These are phyloP conservation scores for Lactarius psammicola DNA, from an alignment of 768 basidiomycete species.

Conservation along the genomic window DNA sequence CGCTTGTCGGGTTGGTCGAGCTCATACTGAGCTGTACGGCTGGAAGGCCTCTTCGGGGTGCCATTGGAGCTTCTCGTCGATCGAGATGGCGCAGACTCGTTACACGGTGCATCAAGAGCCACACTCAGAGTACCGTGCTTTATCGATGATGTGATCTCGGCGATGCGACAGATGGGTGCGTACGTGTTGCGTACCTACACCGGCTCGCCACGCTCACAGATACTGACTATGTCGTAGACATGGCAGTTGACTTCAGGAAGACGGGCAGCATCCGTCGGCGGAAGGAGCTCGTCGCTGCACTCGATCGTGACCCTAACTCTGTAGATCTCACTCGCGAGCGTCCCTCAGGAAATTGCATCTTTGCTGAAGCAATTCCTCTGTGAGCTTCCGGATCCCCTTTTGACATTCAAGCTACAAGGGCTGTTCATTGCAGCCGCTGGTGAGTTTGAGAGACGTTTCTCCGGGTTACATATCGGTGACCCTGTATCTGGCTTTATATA, in stretches of 20 bases:
- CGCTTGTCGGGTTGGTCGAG: neutral
- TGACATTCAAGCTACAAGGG: conserved; percentile 92
- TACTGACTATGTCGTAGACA: conserved; percentile 53
- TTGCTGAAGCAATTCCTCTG: conserved; percentile 95
- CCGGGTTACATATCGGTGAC: conserved; percentile 10
- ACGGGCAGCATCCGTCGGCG: conserved; percentile 95
- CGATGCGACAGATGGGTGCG: conserved; percentile 99
- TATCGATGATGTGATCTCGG: conserved; percentile 95
- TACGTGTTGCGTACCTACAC: conserved; percentile 15
- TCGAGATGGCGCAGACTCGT: conserved; percentile 89
- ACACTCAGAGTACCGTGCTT: conserved; percentile 92
- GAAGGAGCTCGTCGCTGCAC: conserved; percentile 85
- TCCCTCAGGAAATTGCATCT: conserved; percentile 93
- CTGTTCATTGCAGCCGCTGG: conserved; percentile 85
- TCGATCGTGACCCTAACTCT: conserved; percentile 87
- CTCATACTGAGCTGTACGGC: conserved; percentile 26
- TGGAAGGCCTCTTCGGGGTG: conserved; percentile 87
- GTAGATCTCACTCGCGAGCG: conserved; percentile 94
- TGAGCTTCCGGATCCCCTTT: conserved; percentile 91
- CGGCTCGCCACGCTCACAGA: conserved; percentile 10
- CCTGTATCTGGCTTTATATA: conserved; percentile 41
- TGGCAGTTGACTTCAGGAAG: conserved; percentile 98
- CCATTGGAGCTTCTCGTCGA: conserved; percentile 93
- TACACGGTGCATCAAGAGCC: conserved; percentile 82
- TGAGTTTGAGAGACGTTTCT: conserved; percentile 42